Base-by-base conservation (phyloP, 768 basidiomycete genomes). In the Psilocybe cyanescens region DNA sequence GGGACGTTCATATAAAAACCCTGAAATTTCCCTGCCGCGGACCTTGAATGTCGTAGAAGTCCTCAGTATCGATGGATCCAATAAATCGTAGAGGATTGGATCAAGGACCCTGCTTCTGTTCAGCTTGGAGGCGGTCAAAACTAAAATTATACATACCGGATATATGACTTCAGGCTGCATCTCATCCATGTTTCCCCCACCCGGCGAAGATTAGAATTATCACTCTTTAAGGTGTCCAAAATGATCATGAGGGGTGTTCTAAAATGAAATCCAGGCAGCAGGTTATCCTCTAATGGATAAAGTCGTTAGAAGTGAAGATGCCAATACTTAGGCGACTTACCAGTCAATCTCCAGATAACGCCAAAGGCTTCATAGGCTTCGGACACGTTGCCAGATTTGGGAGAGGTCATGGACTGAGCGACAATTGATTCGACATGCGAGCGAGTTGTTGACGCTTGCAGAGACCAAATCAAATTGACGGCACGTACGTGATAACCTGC, bases 141-240 rank as follows among this genome's bases (percentile, higher is more conserved):
- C 35, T 46, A 46, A 14, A 52, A 19, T 0, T 19, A 51, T 35
- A 47, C 79, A 37, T 74, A 95, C 95, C 96, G 86, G 60, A 95
- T 79, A 71, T 97, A 97, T 1, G 95, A 96, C 71, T 91, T 92
- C 31, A 98, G 80, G 68, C 88, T 94, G 70, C 94, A 95, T 29
- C 96, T 85, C 91, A 99, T 95, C 97, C 97, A 99, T 0, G 95
- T 95, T 73, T 99, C 97, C 12, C 92, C 93, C 33, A 92, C 81
- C 9, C 94, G 84, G 29, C 91, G 87, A 8, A 91, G 73, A 61
- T 76, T 77, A 7, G 94, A 91, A 65, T 94, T 88, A 33, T 89
- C 87, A 41, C 82, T 88, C 67, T 88, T 89, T 51, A 98, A 75
- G 0, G 89, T 87, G 69, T 97, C 95, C 53, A 99, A 75, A 31